These are phyloP conservation scores for Penicillium decumbens DNA, from an alignment of 2,329 filamentous ascomycete genomes.

Conservation along the genomic window DNA sequence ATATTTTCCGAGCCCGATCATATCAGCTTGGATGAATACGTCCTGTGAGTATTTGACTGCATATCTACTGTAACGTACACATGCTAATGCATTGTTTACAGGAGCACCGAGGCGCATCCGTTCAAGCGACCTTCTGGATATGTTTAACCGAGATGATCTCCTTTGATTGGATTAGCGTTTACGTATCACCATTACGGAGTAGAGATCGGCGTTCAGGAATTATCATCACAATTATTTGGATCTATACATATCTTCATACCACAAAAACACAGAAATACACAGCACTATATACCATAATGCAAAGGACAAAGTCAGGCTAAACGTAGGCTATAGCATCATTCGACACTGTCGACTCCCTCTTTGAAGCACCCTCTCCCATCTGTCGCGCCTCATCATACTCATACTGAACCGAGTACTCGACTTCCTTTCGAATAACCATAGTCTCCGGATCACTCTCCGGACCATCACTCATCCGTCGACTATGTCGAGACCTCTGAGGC, in stretches of 20 bases:
- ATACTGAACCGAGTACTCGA: conserved; percentile 30
- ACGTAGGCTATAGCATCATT: conserved; percentile 18
- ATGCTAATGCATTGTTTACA: conserved; percentile 9
- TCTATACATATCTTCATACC: not conserved
- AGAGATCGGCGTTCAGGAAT: not conserved
- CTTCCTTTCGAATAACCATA: conserved; percentile 36
- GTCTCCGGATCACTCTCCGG: conserved; percentile 16
- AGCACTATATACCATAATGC: not conserved
- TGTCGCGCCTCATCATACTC: conserved; percentile 18
- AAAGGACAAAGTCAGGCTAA: not conserved
- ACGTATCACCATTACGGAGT: not conserved
- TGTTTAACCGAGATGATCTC: not conserved
- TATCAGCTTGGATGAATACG: conserved; percentile 43
- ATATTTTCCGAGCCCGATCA: conserved; percentile 40
- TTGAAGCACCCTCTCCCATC: conserved; percentile 7
- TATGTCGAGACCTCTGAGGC: conserved; percentile 6
- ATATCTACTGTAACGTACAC: not conserved
- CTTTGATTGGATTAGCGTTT: not conserved
- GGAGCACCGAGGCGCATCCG: conserved; percentile 42
- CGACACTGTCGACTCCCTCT: conserved; percentile 6
- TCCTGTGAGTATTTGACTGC: conserved; percentile 31
- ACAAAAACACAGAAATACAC: not conserved
- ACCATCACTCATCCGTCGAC: conserved; percentile 4
- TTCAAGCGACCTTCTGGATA: conserved; percentile 27
- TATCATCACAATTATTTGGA: not conserved